Evolutionary conservation across 805 yeast genomes (phyloP).

Genomic region (Phaffomyces thermotolerans): DNA sequence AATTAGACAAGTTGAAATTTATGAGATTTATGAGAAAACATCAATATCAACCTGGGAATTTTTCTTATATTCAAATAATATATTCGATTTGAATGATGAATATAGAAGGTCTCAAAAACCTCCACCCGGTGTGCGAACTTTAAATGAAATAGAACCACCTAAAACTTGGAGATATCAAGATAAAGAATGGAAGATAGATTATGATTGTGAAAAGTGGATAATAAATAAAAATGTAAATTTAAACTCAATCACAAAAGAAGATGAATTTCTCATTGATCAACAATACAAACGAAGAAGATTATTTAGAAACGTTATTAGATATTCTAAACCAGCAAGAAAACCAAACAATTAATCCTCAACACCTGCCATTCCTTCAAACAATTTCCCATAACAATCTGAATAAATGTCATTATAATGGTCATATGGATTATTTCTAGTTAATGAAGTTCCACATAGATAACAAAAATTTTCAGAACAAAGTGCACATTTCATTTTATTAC

Average conservation of each 20-base stretch:
- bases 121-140: slow-evolving; percentile 56
- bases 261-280: slow-evolving; percentile 45
- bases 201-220: slow-evolving; percentile 45
- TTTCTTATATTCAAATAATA: slow-evolving; percentile 44
- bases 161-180: slow-evolving; percentile 59
- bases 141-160: slow-evolving; percentile 61
- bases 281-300: slow-evolving; percentile 54
- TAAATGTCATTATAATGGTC: slow-evolving; percentile 39
- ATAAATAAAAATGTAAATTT: slow-evolving; percentile 33
- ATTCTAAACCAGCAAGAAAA: slow-evolving; percentile 31
- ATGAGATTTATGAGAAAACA: slow-evolving; percentile 57
- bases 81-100: slow-evolving; percentile 47
- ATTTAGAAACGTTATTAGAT: slow-evolving; percentile 44
- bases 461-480: slow-evolving; percentile 45
- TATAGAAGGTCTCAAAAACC: slow-evolving; percentile 40
- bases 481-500: slow-evolving; percentile 55
- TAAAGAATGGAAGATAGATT: slow-evolving; percentile 61
- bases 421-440: slow-evolving; percentile 39
- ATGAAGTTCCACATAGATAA: slow-evolving; percentile 41
- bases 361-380: slow-evolving; percentile 48
- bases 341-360: slow-evolving; percentile 23
- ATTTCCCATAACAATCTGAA: slow-evolving; percentile 39
- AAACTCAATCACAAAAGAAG: slow-evolving; percentile 24
- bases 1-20: slow-evolving; percentile 59
- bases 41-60: slow-evolving; percentile 60